These are phyloP conservation scores for Saccharomyces mikatae DNA, from an alignment of 805 yeast species.

Conservation along the genomic window DNA sequence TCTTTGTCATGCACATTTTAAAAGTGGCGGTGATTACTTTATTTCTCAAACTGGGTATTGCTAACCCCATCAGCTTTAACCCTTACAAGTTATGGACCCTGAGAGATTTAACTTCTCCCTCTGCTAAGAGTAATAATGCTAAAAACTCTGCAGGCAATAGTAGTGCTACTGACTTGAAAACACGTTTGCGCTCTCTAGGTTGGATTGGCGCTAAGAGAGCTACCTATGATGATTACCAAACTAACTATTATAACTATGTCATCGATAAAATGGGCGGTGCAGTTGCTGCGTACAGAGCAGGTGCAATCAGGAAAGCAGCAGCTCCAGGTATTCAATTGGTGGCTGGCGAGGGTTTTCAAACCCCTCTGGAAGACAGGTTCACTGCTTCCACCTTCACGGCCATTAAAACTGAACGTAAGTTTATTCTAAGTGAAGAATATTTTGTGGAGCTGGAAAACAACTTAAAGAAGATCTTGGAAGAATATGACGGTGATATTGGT, in stretches of 20 bases:
- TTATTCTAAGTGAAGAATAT: conserved; percentile 49
- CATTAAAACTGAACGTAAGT: conserved; percentile 37
- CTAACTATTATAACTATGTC: conserved; percentile 53
- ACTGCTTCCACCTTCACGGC: conserved; percentile 32
- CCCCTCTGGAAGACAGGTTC: conserved; percentile 39
- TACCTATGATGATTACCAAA: conserved; percentile 60
- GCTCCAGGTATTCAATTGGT: conserved; percentile 54
- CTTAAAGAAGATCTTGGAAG: conserved; percentile 35
- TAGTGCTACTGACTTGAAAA: conserved; percentile 18
- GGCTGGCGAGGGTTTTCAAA: conserved; percentile 78
- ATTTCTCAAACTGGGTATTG: conserved; percentile 57
- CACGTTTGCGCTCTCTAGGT: conserved; percentile 56
- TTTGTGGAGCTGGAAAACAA: conserved; percentile 41
- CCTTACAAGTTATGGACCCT: conserved; percentile 28
- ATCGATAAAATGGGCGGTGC: conserved; percentile 67
- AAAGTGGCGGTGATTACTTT: conserved; percentile 52
- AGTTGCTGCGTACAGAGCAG: conserved; percentile 66
- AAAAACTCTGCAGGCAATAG: conserved; percentile 7
- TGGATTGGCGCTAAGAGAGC: conserved; percentile 92
- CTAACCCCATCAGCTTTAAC: conserved; percentile 63
- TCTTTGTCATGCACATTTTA: conserved; percentile 63
- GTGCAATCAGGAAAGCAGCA: conserved; percentile 52
- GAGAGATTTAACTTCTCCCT: conserved; percentile 29
- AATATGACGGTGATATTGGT: conserved; percentile 33
- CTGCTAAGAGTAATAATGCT: conserved; percentile 4